phyloP scores from a whole-genome alignment of 2,329 filamentous ascomycete genomes.

The Fusarium paranaense region DNA sequence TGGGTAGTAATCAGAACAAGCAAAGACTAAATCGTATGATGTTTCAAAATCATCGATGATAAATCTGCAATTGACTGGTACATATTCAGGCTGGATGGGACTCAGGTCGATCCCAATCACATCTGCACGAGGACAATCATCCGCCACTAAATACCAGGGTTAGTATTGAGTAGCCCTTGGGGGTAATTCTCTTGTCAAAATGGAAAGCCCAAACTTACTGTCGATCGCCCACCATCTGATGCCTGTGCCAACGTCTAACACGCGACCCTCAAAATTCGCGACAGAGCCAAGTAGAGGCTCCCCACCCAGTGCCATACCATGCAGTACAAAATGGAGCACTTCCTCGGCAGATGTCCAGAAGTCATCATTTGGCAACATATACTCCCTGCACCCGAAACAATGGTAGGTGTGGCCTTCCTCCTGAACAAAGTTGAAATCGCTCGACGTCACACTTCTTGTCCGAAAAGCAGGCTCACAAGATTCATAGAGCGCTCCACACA shows the following conservation, averaged over 20 bases:
- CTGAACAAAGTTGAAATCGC: neutral
- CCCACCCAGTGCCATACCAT: neutral
- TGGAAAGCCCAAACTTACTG: neutral
- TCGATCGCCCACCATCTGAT: neutral
- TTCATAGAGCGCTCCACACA: too few species aligned
- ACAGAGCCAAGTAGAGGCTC: neutral
- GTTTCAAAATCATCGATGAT: neutral
- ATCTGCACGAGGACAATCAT: neutral
- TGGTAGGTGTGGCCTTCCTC: neutral
- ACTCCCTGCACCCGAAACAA: neutral
- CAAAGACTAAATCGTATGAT: neutral
- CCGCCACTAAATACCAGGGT: neutral
- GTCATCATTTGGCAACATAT: neutral
- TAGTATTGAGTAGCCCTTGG: too few species aligned
- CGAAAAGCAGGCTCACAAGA: too few species aligned
- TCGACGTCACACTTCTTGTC: too few species aligned
- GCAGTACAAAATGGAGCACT: neutral
- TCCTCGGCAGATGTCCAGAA: neutral
- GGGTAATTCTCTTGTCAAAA: neutral
- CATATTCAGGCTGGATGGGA: neutral
- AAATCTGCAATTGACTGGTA: neutral
- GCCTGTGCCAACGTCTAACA: neutral
- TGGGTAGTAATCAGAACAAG: neutral
- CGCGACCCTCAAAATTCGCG: neutral
- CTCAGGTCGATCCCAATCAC: neutral